These are phyloP conservation scores for Microbotryum silenes-acaulis DNA, from an alignment of 1,284 basidiomycete species.

Conservation along the genomic window DNA sequence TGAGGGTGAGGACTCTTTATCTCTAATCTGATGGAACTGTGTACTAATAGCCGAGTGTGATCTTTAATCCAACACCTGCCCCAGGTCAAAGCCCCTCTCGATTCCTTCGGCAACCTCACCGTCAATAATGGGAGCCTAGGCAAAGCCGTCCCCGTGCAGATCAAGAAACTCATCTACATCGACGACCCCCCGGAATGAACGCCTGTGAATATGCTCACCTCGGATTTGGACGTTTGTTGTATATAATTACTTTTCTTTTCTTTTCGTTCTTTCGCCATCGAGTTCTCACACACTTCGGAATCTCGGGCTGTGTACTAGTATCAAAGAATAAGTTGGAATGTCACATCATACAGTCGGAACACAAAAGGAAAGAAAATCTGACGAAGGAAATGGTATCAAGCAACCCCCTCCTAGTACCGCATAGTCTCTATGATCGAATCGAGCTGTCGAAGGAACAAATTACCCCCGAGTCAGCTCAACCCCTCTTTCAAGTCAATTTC, in stretches of 20 bases:
- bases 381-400: not conserved
- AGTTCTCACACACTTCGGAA: not conserved
- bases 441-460: conserved; percentile 38
- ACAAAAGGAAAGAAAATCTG: too few species aligned
- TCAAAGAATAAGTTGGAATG: not conserved
- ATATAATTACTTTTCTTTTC: not conserved
- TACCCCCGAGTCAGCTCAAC: too few species aligned
- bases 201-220: not conserved
- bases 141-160: conserved; percentile 18
- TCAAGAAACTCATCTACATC: conserved; percentile 31
- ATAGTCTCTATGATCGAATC: conserved; percentile 79
- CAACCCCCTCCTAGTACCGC: conserved; percentile 48
- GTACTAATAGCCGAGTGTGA: too few species aligned
- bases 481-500: too few species aligned
- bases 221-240: not conserved
- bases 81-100: conserved; percentile 12
- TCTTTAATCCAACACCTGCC: not conserved
- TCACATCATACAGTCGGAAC: too few species aligned
- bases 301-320: not conserved
- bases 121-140: conserved; percentile 7
- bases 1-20: conserved; percentile 15
- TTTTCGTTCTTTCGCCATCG: not conserved
- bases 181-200: conserved; percentile 26
- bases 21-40: too few species aligned
- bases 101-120: conserved; percentile 32